Percentiles rank a stretch among this genome's conserved stretches.
Evolutionary conservation across 1,284 basidiomycete species (phyloP).

Genomic region (Microbotryomycetes sp.): DNA sequence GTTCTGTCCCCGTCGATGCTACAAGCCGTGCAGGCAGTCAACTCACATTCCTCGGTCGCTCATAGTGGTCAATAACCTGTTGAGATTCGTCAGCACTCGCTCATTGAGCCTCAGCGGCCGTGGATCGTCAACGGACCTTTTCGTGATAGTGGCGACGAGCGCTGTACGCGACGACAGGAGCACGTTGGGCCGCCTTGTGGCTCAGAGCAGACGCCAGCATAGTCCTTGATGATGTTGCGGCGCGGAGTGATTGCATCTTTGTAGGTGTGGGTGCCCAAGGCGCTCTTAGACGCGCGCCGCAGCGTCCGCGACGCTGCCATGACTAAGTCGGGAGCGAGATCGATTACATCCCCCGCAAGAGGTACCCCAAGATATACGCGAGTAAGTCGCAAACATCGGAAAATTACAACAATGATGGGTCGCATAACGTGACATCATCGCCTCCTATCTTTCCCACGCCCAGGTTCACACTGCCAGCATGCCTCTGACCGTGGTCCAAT

Average conservation of each 20-base stretch:
- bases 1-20: neutral
- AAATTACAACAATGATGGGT: no score
- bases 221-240: neutral
- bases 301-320: no score
- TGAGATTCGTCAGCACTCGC: neutral
- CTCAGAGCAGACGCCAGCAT: neutral
- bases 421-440: no score
- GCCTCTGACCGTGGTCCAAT: no score
- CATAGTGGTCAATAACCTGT: conserved; percentile 58
- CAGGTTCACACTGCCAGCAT: no score
- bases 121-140: conserved; percentile 12
- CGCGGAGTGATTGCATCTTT: neutral
- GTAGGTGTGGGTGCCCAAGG: neutral
- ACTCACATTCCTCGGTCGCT: conserved; percentile 85
- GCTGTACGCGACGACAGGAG: conserved; percentile 1
- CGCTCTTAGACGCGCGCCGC: no score
- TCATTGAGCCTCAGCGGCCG: neutral
- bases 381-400: no score
- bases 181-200: neutral
- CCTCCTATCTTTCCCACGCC: no score
- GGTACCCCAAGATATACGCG: no score
- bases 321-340: no score
- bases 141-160: conserved; percentile 27
- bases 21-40: conserved; percentile 37
- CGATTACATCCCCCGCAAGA: no score